These are phyloP conservation scores for Xylariaceae sp. DNA, from an alignment of 2,329 filamentous ascomycete genomes.

Conservation along the genomic window DNA sequence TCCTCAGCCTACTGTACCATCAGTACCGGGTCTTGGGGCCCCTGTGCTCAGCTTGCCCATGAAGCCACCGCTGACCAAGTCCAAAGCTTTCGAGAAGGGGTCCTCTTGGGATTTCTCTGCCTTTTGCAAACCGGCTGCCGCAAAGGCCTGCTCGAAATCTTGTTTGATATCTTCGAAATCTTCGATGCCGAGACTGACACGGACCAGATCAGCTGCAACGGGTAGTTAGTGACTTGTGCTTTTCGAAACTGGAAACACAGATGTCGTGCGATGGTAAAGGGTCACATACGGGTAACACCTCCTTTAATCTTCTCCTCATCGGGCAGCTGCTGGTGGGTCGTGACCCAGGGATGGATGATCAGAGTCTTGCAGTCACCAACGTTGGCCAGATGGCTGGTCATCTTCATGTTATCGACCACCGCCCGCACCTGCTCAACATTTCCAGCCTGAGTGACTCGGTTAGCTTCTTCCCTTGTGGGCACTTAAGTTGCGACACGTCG, in stretches of 20 bases:
- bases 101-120: conserved; percentile 24
- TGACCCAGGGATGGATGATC: conserved; percentile 67
- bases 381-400: conserved; percentile 69
- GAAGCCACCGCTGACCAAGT: conserved; percentile 27
- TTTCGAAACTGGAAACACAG: not conserved
- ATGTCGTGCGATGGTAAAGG: not conserved
- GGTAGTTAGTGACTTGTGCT: not conserved
- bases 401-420: conserved; percentile 68
- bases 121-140: conserved; percentile 31
- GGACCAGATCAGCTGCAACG: conserved; percentile 49
- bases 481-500: too few relatives aligned
- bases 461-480: conserved; percentile 38
- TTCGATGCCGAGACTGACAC: conserved; percentile 66
- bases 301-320: conserved; percentile 60
- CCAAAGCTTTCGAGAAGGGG: conserved; percentile 26
- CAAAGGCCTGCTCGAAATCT: conserved; percentile 65
- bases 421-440: conserved; percentile 31
- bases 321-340: conserved; percentile 64
- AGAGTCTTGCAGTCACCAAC: conserved; percentile 69
- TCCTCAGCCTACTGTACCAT: conserved; percentile 24
- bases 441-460: conserved; percentile 26
- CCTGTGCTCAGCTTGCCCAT: conserved; percentile 30
- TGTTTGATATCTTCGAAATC: conserved; percentile 69
- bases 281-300: conserved; percentile 50
- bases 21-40: conserved; percentile 27